phyloP scores from a whole-genome alignment of 1,284 basidiomycete species.

The Cryptococcus sp. region DNA sequence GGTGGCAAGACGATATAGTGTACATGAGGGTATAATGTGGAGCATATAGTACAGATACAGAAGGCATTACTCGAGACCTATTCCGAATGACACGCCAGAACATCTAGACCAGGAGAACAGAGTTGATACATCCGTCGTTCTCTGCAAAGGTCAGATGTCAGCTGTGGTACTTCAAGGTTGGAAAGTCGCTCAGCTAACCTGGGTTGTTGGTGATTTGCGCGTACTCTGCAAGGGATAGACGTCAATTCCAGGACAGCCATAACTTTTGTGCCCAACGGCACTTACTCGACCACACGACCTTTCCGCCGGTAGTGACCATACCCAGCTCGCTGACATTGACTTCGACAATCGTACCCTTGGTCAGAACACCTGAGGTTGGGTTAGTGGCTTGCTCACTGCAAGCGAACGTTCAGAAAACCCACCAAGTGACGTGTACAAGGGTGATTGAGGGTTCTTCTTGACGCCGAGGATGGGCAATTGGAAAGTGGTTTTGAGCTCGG shows the following conservation, averaged over 20 bases:
- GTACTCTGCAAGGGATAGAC: constrained; percentile 69
- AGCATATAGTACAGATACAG: background rate
- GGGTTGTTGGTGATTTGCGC: constrained; percentile 97
- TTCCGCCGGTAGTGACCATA: constrained; percentile 98
- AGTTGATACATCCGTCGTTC: constrained; percentile 95
- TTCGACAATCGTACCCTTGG: constrained; percentile 97
- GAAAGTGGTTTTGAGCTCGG: constrained; percentile 97
- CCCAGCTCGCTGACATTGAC: constrained; percentile 97
- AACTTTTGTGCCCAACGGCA: constrained; percentile 8
- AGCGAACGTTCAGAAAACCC: background rate
- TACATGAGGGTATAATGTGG: constrained; percentile 1
- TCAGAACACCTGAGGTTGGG: constrained; percentile 80
- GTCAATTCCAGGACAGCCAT: background rate
- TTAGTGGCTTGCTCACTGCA: constrained; percentile 1
- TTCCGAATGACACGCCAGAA: background rate
- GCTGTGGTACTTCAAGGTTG: background rate
- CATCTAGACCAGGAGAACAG: constrained; percentile 65
- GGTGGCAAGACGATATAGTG: background rate
- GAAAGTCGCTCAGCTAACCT: constrained; percentile 5
- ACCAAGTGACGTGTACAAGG: constrained; percentile 77
- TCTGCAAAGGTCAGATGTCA: constrained; percentile 54
- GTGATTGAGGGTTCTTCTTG: constrained; percentile 99
- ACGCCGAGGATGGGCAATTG: constrained; percentile 97
- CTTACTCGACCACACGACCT: constrained; percentile 67
- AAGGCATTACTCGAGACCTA: background rate